Conservation (phyloP, 768 basidiomycete genomes). For the Calocybe cyanea region DNA sequence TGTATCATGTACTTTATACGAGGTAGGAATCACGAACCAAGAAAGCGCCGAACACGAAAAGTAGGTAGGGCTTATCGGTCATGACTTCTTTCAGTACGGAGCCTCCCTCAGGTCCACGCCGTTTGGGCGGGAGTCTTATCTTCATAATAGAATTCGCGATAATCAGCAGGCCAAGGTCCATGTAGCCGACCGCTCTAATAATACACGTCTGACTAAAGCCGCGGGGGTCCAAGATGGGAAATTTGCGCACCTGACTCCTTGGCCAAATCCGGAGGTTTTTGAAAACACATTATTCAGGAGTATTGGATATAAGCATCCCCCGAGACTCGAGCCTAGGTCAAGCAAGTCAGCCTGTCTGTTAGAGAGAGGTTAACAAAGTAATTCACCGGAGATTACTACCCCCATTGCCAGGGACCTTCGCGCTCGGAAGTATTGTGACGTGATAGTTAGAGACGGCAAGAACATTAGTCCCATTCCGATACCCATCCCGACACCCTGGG, state of each 20-base stretch:
- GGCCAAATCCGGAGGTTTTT: slow-evolving; percentile 32
- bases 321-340: slow-evolving; percentile 37
- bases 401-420: slow-evolving; percentile 53
- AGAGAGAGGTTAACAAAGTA: neutral
- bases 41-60: slow-evolving; percentile 39
- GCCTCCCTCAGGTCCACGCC: slow-evolving; percentile 14
- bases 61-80: slow-evolving; percentile 37
- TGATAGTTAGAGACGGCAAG: slow-evolving; percentile 47
- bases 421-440: slow-evolving; percentile 49
- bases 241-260: slow-evolving; percentile 37
- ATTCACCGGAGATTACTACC: slow-evolving; percentile 43
- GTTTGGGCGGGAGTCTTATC: slow-evolving; percentile 32
- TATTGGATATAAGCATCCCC: slow-evolving; percentile 50
- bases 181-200: slow-evolving; percentile 39
- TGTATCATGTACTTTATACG: slow-evolving; percentile 1
- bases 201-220: slow-evolving; percentile 20
- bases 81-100: slow-evolving; percentile 31
- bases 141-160: slow-evolving; percentile 41
- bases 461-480: slow-evolving; percentile 54
- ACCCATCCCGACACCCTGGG: slow-evolving; percentile 55
- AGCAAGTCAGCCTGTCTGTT: neutral
- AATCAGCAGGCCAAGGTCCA: slow-evolving; percentile 41
- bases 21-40: slow-evolving; percentile 17
- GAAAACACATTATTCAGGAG: slow-evolving; percentile 46
- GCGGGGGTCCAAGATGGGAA: slow-evolving; percentile 12